Base-by-base conservation (phyloP, 106 monocot genomes). In the Dendrobium catenatum region DNA sequence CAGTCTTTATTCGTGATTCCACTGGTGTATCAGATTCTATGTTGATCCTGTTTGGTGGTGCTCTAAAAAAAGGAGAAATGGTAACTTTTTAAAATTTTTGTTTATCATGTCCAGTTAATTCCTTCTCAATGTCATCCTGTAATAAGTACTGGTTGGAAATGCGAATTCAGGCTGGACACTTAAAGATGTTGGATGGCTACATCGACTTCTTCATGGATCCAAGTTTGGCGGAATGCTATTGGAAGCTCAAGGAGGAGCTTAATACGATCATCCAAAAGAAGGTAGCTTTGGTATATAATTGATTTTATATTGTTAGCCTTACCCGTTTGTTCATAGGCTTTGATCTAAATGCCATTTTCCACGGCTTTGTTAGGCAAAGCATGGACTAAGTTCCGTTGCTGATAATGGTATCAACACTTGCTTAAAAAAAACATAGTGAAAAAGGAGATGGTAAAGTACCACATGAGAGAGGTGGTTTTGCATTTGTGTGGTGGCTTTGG, bases 121-220 rank as follows among this genome's bases (percentile, higher is more conserved):
- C 15, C 17, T 77, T 73, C 51, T 55, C 19, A 61, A 43, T 29
- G 13, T 59, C 29, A 20, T 51, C 56, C 8, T 82, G 74, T 4
- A 47, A 18, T 33, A 11, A 51, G 51, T 41, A 66, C 26, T 68
- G 27, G 68, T 22, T 47, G 26, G 11, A 77, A 80, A 46, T 51
- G 78, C 68, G 46, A 40, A 75, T 77, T 75, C 82, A 99, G 99
- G 90, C 90, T 77, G 99, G 95, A 29, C 99, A 99, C 77, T 80
- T 99, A 83, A 95, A 99, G 40, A 95, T 99, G 99, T 81, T 99
- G 82, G 89, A 90, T 91, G 99, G 95, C 18, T 99, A 95, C 82
- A 78, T 99, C 80, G 99, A 99, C 80, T 99, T 99, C 80, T 99
- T 99, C 83, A 99, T 99, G 99, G 93, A 99, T 90, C 91, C 99